Conservation (phyloP, 225 moss, liverwort and hornwort genomes). For the Polytrichum formosum region DNA sequence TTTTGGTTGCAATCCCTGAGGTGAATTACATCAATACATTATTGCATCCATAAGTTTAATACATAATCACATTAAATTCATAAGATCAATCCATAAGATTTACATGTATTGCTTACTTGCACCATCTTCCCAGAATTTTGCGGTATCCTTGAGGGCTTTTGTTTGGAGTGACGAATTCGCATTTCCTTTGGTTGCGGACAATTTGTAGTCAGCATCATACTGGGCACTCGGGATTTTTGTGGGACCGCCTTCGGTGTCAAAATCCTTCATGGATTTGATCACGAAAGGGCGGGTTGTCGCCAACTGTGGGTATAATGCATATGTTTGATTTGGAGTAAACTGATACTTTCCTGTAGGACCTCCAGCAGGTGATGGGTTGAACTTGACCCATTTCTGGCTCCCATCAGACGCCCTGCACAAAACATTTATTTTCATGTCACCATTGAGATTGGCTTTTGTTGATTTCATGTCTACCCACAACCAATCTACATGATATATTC, state of each 20-base stretch:
- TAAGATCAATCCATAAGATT: too few relatives aligned
- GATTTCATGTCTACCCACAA: too few relatives aligned
- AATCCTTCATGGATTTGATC: conserved; percentile 25
- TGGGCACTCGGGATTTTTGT: conserved; percentile 43
- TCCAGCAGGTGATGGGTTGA: conserved; percentile 59
- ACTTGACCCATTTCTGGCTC: conserved; percentile 63
- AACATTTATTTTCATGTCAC: too few relatives aligned
- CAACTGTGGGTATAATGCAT: conserved; percentile 64
- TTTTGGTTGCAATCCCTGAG: too few relatives aligned
- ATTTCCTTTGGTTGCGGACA: conserved; percentile 51
- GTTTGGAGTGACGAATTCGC: conserved; percentile 61
- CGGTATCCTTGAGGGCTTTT: conserved; percentile 22
- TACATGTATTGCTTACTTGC: conserved; percentile 36
- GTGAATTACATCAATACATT: too few relatives aligned
- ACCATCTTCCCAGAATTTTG: conserved; percentile 78
- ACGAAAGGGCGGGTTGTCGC: conserved; percentile 51
- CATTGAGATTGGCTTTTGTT: too few relatives aligned
- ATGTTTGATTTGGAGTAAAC: conserved; percentile 63
- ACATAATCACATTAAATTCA: too few relatives aligned
- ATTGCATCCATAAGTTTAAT: too few relatives aligned
- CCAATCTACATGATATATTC: too few relatives aligned
- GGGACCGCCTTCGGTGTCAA: conserved; percentile 52
- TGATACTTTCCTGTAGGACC: conserved; percentile 72
- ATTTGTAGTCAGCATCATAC: conserved; percentile 49
- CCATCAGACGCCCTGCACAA: conserved; percentile 58